Evolutionary conservation across 192 early-diverging fungal species (phyloP).

Genomic region (Coemansia sp.): DNA sequence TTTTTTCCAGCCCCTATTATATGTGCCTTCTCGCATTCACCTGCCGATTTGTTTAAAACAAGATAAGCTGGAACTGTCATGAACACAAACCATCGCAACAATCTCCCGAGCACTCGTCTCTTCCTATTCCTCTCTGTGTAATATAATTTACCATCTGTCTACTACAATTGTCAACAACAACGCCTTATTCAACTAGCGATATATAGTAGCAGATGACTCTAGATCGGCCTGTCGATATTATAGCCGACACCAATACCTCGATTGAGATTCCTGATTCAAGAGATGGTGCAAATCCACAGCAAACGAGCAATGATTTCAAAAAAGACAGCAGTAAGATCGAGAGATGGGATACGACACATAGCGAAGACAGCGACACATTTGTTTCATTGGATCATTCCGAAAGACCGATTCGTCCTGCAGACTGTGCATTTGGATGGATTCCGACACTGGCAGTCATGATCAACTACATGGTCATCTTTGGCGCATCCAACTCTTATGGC

Average conservation of each 20-base stretch:
- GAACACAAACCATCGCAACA: too few species aligned
- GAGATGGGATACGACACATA: neutral
- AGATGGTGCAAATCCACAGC: neutral
- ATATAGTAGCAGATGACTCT: too few species aligned
- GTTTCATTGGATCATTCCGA: neutral
- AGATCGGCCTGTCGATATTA: too few species aligned
- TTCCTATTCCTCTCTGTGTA: too few species aligned
- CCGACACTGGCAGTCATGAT: slow-evolving; percentile 51
- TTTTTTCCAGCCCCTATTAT: neutral
- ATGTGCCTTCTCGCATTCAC: neutral
- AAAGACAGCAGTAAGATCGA: neutral
- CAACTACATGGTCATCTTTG: slow-evolving; percentile 54
- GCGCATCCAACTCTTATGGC: slow-evolving; percentile 42
- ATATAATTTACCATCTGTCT: too few species aligned
- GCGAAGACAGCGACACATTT: neutral
- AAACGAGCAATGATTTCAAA: too few species aligned
- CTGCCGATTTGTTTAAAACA: too few species aligned
- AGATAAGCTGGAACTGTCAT: too few species aligned
- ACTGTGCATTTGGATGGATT: slow-evolving; percentile 43
- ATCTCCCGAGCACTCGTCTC: too few species aligned
- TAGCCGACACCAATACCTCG: too few species aligned
- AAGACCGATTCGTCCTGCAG: slow-evolving; percentile 25
- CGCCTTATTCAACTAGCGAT: too few species aligned
- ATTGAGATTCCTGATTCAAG: neutral
- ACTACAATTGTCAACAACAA: too few species aligned